These are phyloP conservation scores for Whalleya microplaca DNA, from an alignment of 2,329 filamentous ascomycete species.

Conservation along the genomic window DNA sequence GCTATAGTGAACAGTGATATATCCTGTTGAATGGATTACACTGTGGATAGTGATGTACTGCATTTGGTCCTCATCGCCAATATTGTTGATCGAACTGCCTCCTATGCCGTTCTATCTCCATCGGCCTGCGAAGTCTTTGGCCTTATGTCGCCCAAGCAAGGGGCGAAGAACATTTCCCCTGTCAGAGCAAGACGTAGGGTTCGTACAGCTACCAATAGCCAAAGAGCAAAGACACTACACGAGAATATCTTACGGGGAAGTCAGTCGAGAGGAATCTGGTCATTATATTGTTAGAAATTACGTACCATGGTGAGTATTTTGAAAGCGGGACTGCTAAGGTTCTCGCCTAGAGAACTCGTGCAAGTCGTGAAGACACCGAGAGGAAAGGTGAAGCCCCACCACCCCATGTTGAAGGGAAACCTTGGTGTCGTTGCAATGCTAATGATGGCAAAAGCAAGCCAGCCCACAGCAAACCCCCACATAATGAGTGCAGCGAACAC, in stretches of 20 bases:
- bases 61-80: too few species aligned
- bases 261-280: not conserved
- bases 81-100: too few species aligned
- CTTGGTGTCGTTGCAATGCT: constrained; percentile 38
- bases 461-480: constrained; percentile 41
- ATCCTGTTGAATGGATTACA: too few species aligned
- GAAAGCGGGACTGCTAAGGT: constrained; percentile 33
- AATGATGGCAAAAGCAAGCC: constrained; percentile 39
- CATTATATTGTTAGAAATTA: not conserved
- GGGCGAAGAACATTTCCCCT: constrained; percentile 50
- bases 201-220: constrained; percentile 45
- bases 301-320: not conserved
- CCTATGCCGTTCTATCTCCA: too few species aligned
- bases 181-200: constrained; percentile 44
- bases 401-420: constrained; percentile 44
- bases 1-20: too few species aligned
- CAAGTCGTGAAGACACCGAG: constrained; percentile 45
- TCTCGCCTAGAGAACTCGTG: constrained; percentile 42
- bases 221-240: constrained; percentile 45
- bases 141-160: constrained; percentile 41
- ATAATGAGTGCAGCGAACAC: constrained; percentile 40
- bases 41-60: too few species aligned
- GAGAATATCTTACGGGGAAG: constrained; percentile 42
- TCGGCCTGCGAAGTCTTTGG: too few species aligned
- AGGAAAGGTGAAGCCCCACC: constrained; percentile 46